A percentile compares a stretch with the other conserved stretches of the same genome.
Conservation (phyloP, 148 eudicot genomes). For the Dianthus caryophyllus region DNA sequence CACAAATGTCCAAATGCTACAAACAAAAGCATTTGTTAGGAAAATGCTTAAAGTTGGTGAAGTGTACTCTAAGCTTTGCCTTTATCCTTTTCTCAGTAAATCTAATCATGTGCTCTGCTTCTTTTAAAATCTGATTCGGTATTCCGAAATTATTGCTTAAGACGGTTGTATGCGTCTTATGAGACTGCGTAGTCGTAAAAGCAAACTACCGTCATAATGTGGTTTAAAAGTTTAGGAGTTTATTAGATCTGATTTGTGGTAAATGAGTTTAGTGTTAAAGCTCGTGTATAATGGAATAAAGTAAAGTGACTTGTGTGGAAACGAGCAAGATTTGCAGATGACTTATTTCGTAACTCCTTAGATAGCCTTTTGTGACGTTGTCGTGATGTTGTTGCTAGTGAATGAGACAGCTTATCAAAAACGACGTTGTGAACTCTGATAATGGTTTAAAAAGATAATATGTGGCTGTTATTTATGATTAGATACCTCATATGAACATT, state of each 20-base stretch:
- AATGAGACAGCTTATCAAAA: not conserved
- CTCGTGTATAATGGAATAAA: not conserved
- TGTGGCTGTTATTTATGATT: not conserved
- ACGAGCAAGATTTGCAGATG: not conserved
- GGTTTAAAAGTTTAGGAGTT: too few species aligned
- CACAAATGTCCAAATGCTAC: conserved; percentile 15
- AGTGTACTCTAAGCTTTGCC: not conserved
- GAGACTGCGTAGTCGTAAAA: too few species aligned
- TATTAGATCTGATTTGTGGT: not conserved
- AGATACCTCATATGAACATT: not conserved
- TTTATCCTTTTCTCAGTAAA: conserved; percentile 17
- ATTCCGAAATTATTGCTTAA: too few species aligned
- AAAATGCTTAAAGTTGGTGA: conserved; percentile 11
- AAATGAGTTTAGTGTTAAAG: not conserved
- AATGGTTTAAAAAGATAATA: not conserved
- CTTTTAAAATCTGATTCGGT: not conserved
- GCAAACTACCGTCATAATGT: too few species aligned
- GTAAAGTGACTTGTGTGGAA: not conserved
- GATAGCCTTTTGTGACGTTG: not conserved
- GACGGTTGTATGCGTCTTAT: too few species aligned
- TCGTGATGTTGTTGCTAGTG: not conserved
- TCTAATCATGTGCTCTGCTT: conserved; percentile 18
- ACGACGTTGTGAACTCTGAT: not conserved
- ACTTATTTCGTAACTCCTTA: not conserved
- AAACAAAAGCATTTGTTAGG: conserved; percentile 12